These are phyloP conservation scores for Naganishia albida DNA, from an alignment of 1,284 basidiomycete genomes.

Conservation along the genomic window DNA sequence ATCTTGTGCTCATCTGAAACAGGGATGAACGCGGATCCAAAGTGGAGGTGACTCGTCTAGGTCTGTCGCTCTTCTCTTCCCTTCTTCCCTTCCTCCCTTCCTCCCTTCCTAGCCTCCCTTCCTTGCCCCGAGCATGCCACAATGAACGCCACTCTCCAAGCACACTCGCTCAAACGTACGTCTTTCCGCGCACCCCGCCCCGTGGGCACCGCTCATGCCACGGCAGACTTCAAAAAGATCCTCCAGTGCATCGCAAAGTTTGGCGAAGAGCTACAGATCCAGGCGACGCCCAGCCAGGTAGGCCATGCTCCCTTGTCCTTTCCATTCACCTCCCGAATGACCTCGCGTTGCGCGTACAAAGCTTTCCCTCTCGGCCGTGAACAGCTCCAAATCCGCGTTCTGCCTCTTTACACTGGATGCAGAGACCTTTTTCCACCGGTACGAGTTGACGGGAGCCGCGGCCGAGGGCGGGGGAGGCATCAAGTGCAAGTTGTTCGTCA, in stretches of 20 bases:
- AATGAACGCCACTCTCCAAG: constrained; percentile 31
- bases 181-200: neutral
- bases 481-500: constrained; percentile 50
- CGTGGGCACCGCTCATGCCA: too few species aligned
- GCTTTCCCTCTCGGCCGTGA: constrained; percentile 41
- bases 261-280: constrained; percentile 52
- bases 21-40: constrained; percentile 3
- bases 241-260: constrained; percentile 52
- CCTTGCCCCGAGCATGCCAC: neutral
- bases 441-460: constrained; percentile 38
- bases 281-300: constrained; percentile 45
- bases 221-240: constrained; percentile 49
- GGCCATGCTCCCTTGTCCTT: constrained; percentile 8
- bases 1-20: neutral
- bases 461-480: constrained; percentile 39
- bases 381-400: constrained; percentile 51
- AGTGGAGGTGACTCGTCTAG: too few species aligned
- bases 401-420: constrained; percentile 47
- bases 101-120: neutral
- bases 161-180: constrained; percentile 29
- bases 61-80: neutral
- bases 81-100: neutral
- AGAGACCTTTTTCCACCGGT: constrained; percentile 46
- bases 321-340: neutral
- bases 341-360: neutral